These are phyloP conservation scores for Fusarium phyllophilum DNA, from an alignment of 2,329 filamentous ascomycete species.

Conservation along the genomic window DNA sequence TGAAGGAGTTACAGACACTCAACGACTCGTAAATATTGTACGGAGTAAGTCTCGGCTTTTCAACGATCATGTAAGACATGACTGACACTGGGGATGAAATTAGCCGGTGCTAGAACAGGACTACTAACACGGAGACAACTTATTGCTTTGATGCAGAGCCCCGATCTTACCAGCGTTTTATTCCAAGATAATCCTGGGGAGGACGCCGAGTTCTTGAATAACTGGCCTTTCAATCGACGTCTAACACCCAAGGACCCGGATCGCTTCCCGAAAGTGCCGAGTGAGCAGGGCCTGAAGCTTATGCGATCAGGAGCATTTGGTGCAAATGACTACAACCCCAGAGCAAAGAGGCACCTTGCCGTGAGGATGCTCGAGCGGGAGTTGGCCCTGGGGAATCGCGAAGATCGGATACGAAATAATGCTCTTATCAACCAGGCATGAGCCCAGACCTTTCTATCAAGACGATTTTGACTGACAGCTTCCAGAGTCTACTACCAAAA, in stretches of 20 bases:
- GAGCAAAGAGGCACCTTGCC: slow-evolving; percentile 69
- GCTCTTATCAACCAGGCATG: slow-evolving; percentile 74
- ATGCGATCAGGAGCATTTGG: slow-evolving; percentile 89
- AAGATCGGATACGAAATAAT: slow-evolving; percentile 69
- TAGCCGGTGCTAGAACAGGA: slow-evolving; percentile 43
- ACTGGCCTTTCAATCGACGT: slow-evolving; percentile 58
- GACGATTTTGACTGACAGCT: slow-evolving; percentile 9
- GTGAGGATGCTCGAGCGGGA: slow-evolving; percentile 83
- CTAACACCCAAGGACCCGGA: slow-evolving; percentile 59
- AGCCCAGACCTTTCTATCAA: neutral
- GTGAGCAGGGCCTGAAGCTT: slow-evolving; percentile 76
- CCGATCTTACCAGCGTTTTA: slow-evolving; percentile 50
- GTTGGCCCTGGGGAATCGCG: slow-evolving; percentile 73
- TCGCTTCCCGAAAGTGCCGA: slow-evolving; percentile 85
- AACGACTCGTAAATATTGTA: slow-evolving; percentile 48
- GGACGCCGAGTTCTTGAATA: slow-evolving; percentile 49
- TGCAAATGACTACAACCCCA: slow-evolving; percentile 65
- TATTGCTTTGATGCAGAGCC: slow-evolving; percentile 53
- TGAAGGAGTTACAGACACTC: slow-evolving; percentile 42
- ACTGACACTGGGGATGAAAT: slow-evolving; percentile 16
- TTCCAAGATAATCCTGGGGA: slow-evolving; percentile 53
- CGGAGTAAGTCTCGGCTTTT: slow-evolving; percentile 40
- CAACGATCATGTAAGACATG: neutral
- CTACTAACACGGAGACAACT: slow-evolving; percentile 52
- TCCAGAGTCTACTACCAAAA: slow-evolving; percentile 78